A percentile compares a stretch with the other conserved stretches of the same genome.
These are phyloP conservation scores for Platanthera zijinensis DNA, from an alignment of 106 monocot species.

Conservation along the genomic window DNA sequence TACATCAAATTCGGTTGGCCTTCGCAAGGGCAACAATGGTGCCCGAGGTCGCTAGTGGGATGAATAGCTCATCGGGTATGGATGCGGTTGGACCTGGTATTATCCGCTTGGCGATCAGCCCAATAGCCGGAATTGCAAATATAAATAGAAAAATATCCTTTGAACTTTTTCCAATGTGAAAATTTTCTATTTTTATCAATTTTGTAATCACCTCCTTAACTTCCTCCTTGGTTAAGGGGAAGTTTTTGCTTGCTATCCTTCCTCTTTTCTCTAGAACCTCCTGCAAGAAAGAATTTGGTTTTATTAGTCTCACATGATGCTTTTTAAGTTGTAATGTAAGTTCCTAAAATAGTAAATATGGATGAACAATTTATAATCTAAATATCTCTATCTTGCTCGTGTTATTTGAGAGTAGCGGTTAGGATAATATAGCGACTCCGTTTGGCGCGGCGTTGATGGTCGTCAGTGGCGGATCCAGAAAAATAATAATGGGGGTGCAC, in stretches of 20 bases:
- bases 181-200: slow-evolving; percentile 21
- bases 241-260: not conserved
- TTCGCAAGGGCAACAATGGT: slow-evolving; percentile 51
- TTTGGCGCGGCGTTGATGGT: too few relatives aligned
- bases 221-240: slow-evolving; percentile 23
- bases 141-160: slow-evolving; percentile 38
- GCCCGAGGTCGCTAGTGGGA: slow-evolving; percentile 53
- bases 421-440: too few relatives aligned
- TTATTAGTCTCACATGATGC: too few relatives aligned
- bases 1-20: slow-evolving; percentile 30
- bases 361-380: too few relatives aligned
- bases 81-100: slow-evolving; percentile 39
- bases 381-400: too few relatives aligned
- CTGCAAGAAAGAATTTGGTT: not conserved
- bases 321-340: too few relatives aligned
- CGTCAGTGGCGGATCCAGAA: too few relatives aligned
- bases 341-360: too few relatives aligned
- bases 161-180: slow-evolving; percentile 40
- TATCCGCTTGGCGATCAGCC: slow-evolving; percentile 40
- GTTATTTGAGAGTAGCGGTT: too few relatives aligned
- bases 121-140: slow-evolving; percentile 39
- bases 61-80: slow-evolving; percentile 59
- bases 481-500: too few relatives aligned
- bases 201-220: slow-evolving; percentile 25
- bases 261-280: not conserved